Conservation (phyloP, 495 filamentous ascomycete species). For the Filosporella fistucella region DNA sequence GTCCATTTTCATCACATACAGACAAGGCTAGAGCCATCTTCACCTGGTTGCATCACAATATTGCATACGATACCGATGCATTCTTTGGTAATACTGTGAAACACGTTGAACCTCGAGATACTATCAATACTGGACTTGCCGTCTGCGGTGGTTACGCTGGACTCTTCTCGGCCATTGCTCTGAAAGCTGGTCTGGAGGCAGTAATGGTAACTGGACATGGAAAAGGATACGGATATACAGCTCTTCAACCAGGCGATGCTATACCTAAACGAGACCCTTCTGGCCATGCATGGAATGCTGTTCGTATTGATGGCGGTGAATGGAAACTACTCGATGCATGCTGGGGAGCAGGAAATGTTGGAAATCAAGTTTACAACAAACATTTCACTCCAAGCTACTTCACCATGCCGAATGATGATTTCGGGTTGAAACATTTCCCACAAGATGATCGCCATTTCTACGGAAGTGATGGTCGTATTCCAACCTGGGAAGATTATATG, state of each 20-base stretch:
- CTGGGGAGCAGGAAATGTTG: constrained; percentile 81
- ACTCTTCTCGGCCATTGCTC: constrained; percentile 72
- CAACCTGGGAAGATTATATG: constrained; percentile 78
- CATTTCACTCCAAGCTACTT: constrained; percentile 68
- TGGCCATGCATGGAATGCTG: constrained; percentile 90
- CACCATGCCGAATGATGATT: constrained; percentile 74
- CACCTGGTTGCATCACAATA: constrained; percentile 93
- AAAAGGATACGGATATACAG: constrained; percentile 72
- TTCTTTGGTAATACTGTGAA: constrained; percentile 70
- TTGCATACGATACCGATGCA: constrained; percentile 71
- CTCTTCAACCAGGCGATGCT: constrained; percentile 46
- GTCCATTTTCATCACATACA: constrained; percentile 72
- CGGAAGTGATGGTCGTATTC: constrained; percentile 52
- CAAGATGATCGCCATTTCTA: constrained; percentile 61
- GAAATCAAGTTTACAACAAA: constrained; percentile 51
- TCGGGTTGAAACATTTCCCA: constrained; percentile 78
- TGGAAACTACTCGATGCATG: constrained; percentile 93
- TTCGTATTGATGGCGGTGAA: constrained; percentile 74
- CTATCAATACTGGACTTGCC: constrained; percentile 68
- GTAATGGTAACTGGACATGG: constrained; percentile 74
- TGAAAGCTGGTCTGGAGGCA: constrained; percentile 66
- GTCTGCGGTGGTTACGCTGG: constrained; percentile 91
- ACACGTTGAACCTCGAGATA: constrained; percentile 61
- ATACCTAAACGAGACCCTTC: constrained; percentile 50
- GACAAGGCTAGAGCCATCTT: constrained; percentile 93